Base-by-base conservation (phyloP, 2,329 filamentous ascomycete genomes). In the Penicillium sp. region DNA sequence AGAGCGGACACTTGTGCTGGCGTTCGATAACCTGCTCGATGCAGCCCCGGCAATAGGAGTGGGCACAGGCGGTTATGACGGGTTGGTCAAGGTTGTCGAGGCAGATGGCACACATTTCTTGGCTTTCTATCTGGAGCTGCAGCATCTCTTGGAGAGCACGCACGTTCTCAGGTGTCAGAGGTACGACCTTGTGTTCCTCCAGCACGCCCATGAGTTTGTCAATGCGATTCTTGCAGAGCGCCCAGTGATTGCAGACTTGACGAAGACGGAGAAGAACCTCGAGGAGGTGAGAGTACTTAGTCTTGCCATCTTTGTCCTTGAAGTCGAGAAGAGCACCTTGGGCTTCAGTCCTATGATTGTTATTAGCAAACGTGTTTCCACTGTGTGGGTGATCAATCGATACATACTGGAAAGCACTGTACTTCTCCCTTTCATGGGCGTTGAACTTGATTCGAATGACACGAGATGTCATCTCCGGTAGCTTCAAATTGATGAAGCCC, bases 191-290 rank as follows among this genome's bases (percentile, higher is more conserved):
- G 57, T 85, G 75, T 15, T 79, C 76, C 38, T 87, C 84, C 2
- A 94, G 75, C 2, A 87, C 73, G 19, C 78, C 74, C 63, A 91
- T 75, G 21, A 95, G 76, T n/a, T 82, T 80, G 9, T 79, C 77
- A n/a, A 94, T 77, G 12, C 87, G 82, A 29, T 85, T 77, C 43
- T 83, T 84, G 62, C 87, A 88, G 10, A 96, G 77, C 8, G 84
- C 83, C 87, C 88, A 94, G 65, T 95, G 89, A 57, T 91, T 89
- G 69, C 89, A 95, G 65, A 86, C 79, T 69, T 95, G 89, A 17
- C 90, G 81, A 57, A 95, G 79, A 12, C 90, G 83, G 6, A 95
- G 78, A 4, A 95, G 76, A 15, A 89, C 80, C 67, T 95, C 88
- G 10, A 95, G 77, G 1, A 95, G 76, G 60, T 84, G 80, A 8